Evolutionary conservation across 805 yeast genomes (phyloP).

Genomic region (Hanseniaspora occidentalis): DNA sequence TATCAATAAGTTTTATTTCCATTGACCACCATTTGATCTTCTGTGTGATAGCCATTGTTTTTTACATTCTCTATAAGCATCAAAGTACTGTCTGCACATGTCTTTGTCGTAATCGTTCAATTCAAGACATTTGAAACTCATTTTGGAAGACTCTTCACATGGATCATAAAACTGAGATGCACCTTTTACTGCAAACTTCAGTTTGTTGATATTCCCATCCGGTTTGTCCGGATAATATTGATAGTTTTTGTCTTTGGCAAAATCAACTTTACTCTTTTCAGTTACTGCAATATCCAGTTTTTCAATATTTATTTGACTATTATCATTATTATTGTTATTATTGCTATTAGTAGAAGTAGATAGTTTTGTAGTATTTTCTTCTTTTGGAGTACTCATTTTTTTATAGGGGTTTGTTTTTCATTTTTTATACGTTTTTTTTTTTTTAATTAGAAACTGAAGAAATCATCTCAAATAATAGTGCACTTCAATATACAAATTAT

Average conservation of each 20-base stretch:
- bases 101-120: constrained; percentile 59
- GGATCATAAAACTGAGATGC: constrained; percentile 87
- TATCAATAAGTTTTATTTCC: constrained; percentile 15
- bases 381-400: no score
- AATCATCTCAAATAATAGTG: no score
- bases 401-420: no score
- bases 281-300: constrained; percentile 3
- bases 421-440: no score
- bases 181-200: constrained; percentile 58
- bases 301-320: no score
- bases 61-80: constrained; percentile 87
- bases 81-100: constrained; percentile 69
- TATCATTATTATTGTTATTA: no score
- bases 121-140: constrained; percentile 77
- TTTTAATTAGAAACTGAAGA: no score
- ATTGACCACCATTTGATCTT: constrained; percentile 22
- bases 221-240: constrained; percentile 72
- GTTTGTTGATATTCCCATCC: constrained; percentile 52
- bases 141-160: constrained; percentile 77
- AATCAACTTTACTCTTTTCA: constrained; percentile 13
- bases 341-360: no score
- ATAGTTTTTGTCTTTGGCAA: constrained; percentile 15
- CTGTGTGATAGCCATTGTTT: constrained; percentile 49
- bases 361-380: no score
- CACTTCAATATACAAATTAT: no score